Conservation (phyloP, 2,329 filamentous ascomycete genomes). For the Cordyceps pruinosa region DNA sequence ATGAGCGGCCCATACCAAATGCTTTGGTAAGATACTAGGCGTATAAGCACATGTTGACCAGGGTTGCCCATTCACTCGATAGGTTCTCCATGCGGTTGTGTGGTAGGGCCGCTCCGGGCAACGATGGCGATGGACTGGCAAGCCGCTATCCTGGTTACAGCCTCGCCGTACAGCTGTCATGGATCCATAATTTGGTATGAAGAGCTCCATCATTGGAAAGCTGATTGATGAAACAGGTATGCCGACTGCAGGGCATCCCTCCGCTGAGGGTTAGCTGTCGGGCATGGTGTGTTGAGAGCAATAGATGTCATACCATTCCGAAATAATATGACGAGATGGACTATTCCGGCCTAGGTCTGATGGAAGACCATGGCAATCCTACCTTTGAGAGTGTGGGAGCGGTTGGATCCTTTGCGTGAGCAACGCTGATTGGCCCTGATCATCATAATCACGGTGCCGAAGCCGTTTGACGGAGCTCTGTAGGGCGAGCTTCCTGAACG, state of each 20-base stretch:
- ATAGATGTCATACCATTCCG: constrained; percentile 3
- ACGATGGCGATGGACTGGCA: constrained; percentile 9
- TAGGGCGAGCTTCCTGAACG: constrained; percentile 5
- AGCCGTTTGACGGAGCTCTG: constrained; percentile 4
- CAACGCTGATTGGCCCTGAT: background rate
- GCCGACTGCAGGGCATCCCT: constrained; percentile 1
- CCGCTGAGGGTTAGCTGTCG: background rate
- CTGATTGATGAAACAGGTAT: constrained; percentile 6
- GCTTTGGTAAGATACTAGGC: constrained; percentile 12
- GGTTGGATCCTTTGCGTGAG: background rate
- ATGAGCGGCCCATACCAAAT: constrained; percentile 13
- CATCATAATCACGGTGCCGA: constrained; percentile 8
- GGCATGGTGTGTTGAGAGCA: background rate
- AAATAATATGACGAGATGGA: constrained; percentile 10
- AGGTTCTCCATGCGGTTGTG: constrained; percentile 7
- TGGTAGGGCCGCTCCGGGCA: background rate
- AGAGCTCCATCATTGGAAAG: background rate
- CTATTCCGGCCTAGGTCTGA: constrained; percentile 11
- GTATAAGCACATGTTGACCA: constrained; percentile 11
- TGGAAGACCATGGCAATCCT: constrained; percentile 4
- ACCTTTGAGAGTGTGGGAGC: background rate
- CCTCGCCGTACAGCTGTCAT: constrained; percentile 2
- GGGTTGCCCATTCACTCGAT: background rate
- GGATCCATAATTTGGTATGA: constrained; percentile 3
- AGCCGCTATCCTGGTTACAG: constrained; percentile 3